Base-by-base conservation (phyloP, 768 basidiomycete species). In the Podaxis mareebaensis region DNA sequence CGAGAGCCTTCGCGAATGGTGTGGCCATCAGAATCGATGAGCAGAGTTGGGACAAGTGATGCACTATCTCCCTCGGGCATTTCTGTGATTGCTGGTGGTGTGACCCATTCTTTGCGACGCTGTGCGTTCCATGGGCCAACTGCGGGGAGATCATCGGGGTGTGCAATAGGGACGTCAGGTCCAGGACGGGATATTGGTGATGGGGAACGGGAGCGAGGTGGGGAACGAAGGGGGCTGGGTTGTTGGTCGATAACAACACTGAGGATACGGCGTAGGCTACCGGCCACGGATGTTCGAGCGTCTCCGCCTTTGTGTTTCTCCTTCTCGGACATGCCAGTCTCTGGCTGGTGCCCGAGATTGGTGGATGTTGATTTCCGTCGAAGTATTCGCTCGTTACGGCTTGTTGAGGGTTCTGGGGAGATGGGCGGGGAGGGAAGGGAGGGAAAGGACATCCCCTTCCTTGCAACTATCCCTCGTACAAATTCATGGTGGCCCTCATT, bases 1-100 rank as follows among this genome's bases (percentile, higher is more conserved):
- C 61, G 61, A 24, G 61, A 57, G 24, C 61, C 61, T 63, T 63
- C 61, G 15, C 61, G 61, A 30, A 63, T 63, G 7, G 61, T 63
- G 39, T 39, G 33, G 13, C 61, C 61, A 17, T 57, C 61, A 12
- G 61, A 63, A 20, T 48, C 54, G 11, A 63, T 15, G 17, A 63
- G 54, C 4, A 63, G 55, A 12, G 61, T 63, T 15, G 61, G 61
- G 11, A 63, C 54, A 11, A 63, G 54, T 15, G 55, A 49, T 17
- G 28, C 40, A 39, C n/a, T 54, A 5, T 57, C 36, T n/a, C 24
- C n/a, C 4, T 13, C 22, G 4, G 24, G 22, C 13, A 57, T 26
- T 20, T 51, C 54, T 15, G 56, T 53, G 10, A 10, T 17, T 8
- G 48, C 49, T 40, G 54, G 61, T 5, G 54, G 54, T 4, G 26